Conservation (phyloP, 208 protist species). For the Acanthamoeba castellanii region DNA sequence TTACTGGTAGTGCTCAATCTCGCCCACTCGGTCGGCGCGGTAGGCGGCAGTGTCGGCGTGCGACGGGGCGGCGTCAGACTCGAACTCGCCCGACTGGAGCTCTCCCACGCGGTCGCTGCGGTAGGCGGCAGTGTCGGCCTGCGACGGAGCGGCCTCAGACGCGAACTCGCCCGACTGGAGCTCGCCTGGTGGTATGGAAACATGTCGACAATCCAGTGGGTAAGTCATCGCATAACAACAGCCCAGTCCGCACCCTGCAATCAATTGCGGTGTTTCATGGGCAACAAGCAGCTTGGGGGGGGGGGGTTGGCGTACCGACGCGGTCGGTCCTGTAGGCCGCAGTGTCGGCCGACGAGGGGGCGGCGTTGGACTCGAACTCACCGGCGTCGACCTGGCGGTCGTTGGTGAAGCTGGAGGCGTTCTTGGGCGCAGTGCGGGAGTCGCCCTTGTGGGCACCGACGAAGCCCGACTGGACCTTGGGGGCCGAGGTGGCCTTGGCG, state of each 20-base stretch:
- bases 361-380: constrained; percentile 57
- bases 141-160: neutral
- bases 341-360: constrained; percentile 57
- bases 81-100: constrained; percentile 66
- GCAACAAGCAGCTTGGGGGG: no score
- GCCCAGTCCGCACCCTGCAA: neutral
- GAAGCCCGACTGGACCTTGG: constrained; percentile 62
- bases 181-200: neutral
- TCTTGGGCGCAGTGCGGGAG: constrained; percentile 42
- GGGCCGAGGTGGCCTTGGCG: constrained; percentile 52
- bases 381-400: constrained; percentile 29
- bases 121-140: constrained; percentile 61
- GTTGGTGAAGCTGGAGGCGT: constrained; percentile 42
- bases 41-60: constrained; percentile 52
- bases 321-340: constrained; percentile 9
- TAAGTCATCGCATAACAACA: neutral
- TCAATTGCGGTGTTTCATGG: neutral
- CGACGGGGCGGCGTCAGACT: constrained; percentile 27
- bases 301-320: neutral
- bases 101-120: constrained; percentile 23
- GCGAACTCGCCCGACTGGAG: constrained; percentile 65
- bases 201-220: neutral
- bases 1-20: constrained; percentile 66
- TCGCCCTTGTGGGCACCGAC: constrained; percentile 61
- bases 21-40: constrained; percentile 20